These are phyloP conservation scores for Blastocystis sp. DNA, from an alignment of 352 stramenopile species.

Conservation along the genomic window DNA sequence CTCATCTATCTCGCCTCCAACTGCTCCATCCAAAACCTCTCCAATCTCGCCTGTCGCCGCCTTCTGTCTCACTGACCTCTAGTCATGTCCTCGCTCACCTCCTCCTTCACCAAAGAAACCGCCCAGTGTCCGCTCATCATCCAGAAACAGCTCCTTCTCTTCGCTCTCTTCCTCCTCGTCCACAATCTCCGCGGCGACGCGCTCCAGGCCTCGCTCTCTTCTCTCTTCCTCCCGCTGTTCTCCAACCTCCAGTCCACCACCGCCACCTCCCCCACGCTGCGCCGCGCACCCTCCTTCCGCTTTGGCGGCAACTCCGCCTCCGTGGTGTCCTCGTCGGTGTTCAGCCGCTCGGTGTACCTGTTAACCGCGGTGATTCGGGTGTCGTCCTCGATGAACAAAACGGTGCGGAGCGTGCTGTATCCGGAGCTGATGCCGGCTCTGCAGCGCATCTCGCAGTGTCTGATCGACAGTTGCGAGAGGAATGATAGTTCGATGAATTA, in stretches of 20 bases:
- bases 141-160: conserved; percentile 57
- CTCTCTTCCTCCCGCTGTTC: conserved; percentile 19
- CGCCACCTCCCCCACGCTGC: conserved; percentile 7
- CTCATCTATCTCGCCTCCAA: conserved; percentile 40
- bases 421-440: conserved; percentile 28
- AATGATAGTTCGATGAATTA: conserved; percentile 47
- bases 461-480: conserved; percentile 6
- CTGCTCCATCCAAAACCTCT: conserved; percentile 3
- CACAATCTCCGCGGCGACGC: conserved; percentile 14
- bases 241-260: neutral
- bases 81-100: conserved; percentile 23
- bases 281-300: neutral
- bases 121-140: conserved; percentile 56
- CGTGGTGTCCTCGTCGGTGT: conserved; percentile 18
- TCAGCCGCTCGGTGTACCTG: conserved; percentile 38
- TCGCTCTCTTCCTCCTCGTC: conserved; percentile 39
- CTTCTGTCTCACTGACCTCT: neutral
- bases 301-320: neutral
- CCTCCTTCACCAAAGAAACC: conserved; percentile 42
- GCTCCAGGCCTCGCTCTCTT: neutral
- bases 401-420: conserved; percentile 11
- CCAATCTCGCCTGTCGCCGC: conserved; percentile 12
- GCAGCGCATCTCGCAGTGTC: neutral
- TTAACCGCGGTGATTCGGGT: conserved; percentile 10
- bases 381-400: conserved; percentile 29